Evolutionary conservation across 805 yeast genomes (phyloP), one percentile per base, ranked within the genome.

Genomic region (Lipomyces lipofer): DNA sequence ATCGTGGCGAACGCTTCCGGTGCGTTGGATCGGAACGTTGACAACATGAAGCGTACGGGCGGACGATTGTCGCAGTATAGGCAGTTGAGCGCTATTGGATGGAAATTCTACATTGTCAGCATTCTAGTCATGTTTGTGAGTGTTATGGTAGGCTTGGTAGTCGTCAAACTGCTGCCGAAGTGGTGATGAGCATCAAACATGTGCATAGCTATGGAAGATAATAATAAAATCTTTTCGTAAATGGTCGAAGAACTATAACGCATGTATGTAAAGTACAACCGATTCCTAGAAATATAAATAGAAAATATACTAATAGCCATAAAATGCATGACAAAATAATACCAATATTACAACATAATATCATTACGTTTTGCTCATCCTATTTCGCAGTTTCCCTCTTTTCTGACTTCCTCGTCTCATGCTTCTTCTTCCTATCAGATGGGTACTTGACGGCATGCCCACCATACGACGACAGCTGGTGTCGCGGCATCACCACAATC

Each of bases 101-200:
- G 72, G 71, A 63, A 64, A 69, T 74, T 73, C 54, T 74, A 74
- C 56, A 63, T 74, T 35, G 57, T 52, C 50, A 69, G 75, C 9
- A 59, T 59, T n/a, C 47, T 65, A 13, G 72, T 73, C 45, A 66
- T 73, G 60, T 51, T 69, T 10, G 55, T 64, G 6, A 64, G 70
- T 3, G 64, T 72, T 9, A 29, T 70, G 2, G 60, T 62, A 5
- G 73, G 69, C 17, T 64, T 73, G 70, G 59, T 69, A 9, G 52
- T 73, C 2, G 66, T 73, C 46, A 68, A 71, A 50, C 12, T 60
- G 28, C 50, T 58, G 21, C 62, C 62, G 25, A 58, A 56, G 36
- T 58, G 62, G 62, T 49, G 32, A 29, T 25, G n/a, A 27, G 9
- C 12, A 19, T 19, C 1, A 6, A 33, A 17, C 22, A 17, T 36